Evolutionary conservation across 2,329 filamentous ascomycete species (phyloP), one percentile per base, ranked within the genome.

Genomic region (Fusarium subtropicale): DNA sequence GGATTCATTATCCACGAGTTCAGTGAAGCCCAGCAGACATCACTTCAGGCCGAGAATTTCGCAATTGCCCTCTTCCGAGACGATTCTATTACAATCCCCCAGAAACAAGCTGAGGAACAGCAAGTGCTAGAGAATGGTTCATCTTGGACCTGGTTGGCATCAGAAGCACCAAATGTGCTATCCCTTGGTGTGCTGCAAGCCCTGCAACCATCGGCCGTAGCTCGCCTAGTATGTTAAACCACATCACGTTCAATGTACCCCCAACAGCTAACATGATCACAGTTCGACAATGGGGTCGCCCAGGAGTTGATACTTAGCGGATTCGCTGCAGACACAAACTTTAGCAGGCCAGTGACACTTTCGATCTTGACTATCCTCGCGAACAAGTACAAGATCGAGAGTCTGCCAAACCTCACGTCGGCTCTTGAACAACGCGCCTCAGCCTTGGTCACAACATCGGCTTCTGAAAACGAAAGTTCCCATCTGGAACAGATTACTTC

Each of bases 341-440:
- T 70, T 28, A 68, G 69, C 36, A 63, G 72, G 68, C 66, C 76
- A 62, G 78, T 76, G 54, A 72, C 73, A 16, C 71, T 77, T 30
- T 79, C 78, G 1, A 80, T 84, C 13, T 73, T 84, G 13, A 78
- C 80, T 4, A 76, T 81, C 5, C 69, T 85, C 30, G 78, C 81
- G 50, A 85, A 85, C 71, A 85, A 84, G 64, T 79, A 81, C 71
- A 79, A 79, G 34, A 74, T 81, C 20, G 81, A 81, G 65, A 76
- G 68, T 9, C 51, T 75, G 9, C 66, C 65, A 10, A 60, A 64
- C 8, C 62, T 81, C 7, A 70, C 79, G 38, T 18, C 65, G 5
- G 56, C 66, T 11, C 50, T 81, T 2, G 76, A 79, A 55, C 59
- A 74, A 22, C 70, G 69, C 13, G 57, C 77, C 9, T 48, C 64